phyloP scores from a whole-genome alignment of 1,284 basidiomycete genomes.

The Anthracocystis walkeri region DNA sequence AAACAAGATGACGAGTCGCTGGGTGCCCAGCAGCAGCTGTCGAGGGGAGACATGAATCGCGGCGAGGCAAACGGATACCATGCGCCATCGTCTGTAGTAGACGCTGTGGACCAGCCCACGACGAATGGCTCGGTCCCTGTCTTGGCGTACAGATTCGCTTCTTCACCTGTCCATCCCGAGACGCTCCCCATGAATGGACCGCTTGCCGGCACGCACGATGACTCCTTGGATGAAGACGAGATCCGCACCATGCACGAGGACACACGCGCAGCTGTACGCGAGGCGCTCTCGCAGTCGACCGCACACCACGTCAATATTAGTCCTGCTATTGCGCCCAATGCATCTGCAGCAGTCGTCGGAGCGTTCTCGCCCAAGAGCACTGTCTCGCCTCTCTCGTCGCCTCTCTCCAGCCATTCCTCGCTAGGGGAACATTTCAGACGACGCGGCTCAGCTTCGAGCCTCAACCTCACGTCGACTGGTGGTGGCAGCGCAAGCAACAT shows the following conservation, averaged over 20 bases:
- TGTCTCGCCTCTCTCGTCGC: slow-evolving; percentile 23
- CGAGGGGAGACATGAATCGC: neutral
- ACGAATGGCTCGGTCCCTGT: slow-evolving; percentile 9
- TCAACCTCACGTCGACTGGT: slow-evolving; percentile 20
- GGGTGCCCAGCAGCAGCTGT: neutral
- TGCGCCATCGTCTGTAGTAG: neutral
- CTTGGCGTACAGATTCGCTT: slow-evolving; percentile 20
- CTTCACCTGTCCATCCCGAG: slow-evolving; percentile 19
- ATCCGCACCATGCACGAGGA: slow-evolving; percentile 48
- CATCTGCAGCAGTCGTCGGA: slow-evolving; percentile 4
- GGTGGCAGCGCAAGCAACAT: slow-evolving; percentile 14
- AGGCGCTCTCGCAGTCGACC: slow-evolving; percentile 41
- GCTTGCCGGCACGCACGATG: slow-evolving; percentile 25
- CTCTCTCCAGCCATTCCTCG: slow-evolving; percentile 31
- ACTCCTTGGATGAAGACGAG: slow-evolving; percentile 39
- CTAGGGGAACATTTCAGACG: slow-evolving; percentile 24
- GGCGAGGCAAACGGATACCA: neutral
- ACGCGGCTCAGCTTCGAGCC: slow-evolving; percentile 22
- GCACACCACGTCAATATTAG: slow-evolving; percentile 24
- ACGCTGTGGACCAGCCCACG: neutral
- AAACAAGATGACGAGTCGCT: too few species aligned
- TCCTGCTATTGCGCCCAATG: neutral
- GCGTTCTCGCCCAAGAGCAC: slow-evolving; percentile 17
- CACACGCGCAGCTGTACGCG: slow-evolving; percentile 40
- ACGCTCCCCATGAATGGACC: slow-evolving; percentile 3